Base-by-base conservation (phyloP, 805 yeast genomes). In the Yamadazyma insecticola region DNA sequence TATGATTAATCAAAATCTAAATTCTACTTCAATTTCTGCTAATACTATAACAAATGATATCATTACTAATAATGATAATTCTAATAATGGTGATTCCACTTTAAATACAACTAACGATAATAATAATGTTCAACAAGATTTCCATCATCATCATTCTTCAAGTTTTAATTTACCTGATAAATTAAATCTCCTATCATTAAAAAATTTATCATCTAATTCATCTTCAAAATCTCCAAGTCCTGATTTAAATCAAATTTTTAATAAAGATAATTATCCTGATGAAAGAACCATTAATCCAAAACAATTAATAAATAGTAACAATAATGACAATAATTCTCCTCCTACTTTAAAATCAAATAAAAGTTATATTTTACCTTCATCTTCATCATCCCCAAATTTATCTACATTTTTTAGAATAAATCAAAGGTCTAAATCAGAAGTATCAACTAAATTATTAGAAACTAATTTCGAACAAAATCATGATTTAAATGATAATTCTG, bases 201-300 rank as follows among this genome's bases (percentile, higher is more conserved):
- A 30, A 13, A 33, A 25, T 16, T 11, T 33, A 4, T 29, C 35
- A n/a, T 32, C 35, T 13, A 30, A 24, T n/a, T 30, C 31, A 12
- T 32, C 32, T 4, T 25, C 31, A 7, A 41, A 41, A 32, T 32
- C 38, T 10, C 43, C 43, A 7, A 41, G 43, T 24, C 45, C 45
- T 4, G 45, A 41, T 19, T 41, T 38, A 23, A 29, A 35, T 13
- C 34, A 29, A 19, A n/a, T n/a, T n/a, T n/a, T n/a, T n/a, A 30
- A 35, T 19, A 20, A 30, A 13, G 28, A 36, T 22, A 34, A 36
- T 12, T 22, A 23, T 11, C 39, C 32, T 19, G 41, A 38, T 28
- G 51, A 49, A 22, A 39, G 51, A 24, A 60, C 66, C 9, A 51
- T 60, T 26, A 57, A 59, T 36, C 67, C 67, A 3, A 43, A 50